phyloP scores from a whole-genome alignment of 495 filamentous ascomycete species.

The Cetradonia linearis region DNA sequence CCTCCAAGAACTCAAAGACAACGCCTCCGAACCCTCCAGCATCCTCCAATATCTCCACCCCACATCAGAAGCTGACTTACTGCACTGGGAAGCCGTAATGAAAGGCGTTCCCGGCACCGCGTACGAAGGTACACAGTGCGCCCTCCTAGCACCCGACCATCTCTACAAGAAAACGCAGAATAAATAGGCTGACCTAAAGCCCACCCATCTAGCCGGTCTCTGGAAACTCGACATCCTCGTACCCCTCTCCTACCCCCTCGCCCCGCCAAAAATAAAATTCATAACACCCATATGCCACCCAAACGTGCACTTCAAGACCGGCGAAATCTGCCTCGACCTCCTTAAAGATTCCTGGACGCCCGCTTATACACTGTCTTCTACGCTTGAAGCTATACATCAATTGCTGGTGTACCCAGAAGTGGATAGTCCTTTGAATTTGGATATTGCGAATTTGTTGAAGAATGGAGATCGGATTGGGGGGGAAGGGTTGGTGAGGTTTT shows the following conservation, averaged over 20 bases:
- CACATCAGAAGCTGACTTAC: conserved; percentile 55
- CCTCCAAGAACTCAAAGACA: conserved; percentile 53
- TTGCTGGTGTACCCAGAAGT: conserved; percentile 65
- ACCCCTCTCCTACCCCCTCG: conserved; percentile 66
- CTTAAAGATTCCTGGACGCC: conserved; percentile 63
- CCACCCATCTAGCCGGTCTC: conserved; percentile 50
- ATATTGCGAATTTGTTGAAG: conserved; percentile 69
- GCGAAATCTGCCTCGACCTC: conserved; percentile 89
- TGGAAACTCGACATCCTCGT: conserved; percentile 75
- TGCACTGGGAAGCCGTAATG: conserved; percentile 71
- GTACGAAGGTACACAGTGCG: conserved; percentile 53
- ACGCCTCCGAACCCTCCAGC: conserved; percentile 45
- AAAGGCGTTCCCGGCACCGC: conserved; percentile 55
- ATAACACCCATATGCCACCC: conserved; percentile 74
- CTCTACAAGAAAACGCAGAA: conserved; percentile 3
- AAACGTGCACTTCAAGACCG: conserved; percentile 69
- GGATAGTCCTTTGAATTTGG: conserved; percentile 81
- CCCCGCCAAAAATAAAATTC: conserved; percentile 69
- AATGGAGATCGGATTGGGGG: conserved; percentile 67
- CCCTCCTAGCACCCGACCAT: neutral
- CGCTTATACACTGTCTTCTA: conserved; percentile 67
- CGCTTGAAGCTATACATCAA: conserved; percentile 66
- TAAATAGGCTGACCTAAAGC: conserved; percentile 6
- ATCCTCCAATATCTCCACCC: conserved; percentile 55
- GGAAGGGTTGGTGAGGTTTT: conserved; percentile 73